Evolutionary conservation across 768 basidiomycete species (phyloP), one percentile per base, ranked within the genome.

Genomic region (Lactarius sanguifluus): DNA sequence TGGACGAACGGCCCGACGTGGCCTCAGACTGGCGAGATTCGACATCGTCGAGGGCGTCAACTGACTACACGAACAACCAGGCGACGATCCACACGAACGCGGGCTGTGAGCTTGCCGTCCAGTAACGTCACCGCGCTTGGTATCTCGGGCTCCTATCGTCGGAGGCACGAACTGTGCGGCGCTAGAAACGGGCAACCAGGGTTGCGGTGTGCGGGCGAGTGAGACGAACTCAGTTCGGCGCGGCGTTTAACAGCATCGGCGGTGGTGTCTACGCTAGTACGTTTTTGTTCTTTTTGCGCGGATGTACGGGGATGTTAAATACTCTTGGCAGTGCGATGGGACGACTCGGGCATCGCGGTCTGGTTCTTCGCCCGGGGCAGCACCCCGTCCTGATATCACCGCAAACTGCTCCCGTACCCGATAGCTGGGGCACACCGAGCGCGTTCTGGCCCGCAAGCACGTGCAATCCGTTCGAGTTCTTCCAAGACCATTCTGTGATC

Each of bases 261-360:
- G 95, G 95, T 55, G 95, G 95, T 71, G 90, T 94, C 59, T 96
- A 94, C 78, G 91, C 91, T 60, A 92, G 92, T 94, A 73, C 76
- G 91, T 85, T 28, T 62, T 38, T 15, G 5, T 15, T 15, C 12
- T 54, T 10, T 34, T 36, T 18, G 13, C 16, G 32, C 16, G 32
- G 45, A 56, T 56, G 23, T 61, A 13, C 16, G 5, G 36, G 8
- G 1, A 16, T 61, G 10, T 61, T 70, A 45, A 74, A 60, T 40
- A 62, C 67, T 55, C 55, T 61, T 0, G 69, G 63, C 72, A 89
- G 85, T 90, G 88, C 81, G 83, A 74, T 95, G 92, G 92, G 86
- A 88, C 74, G 75, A 81, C 58, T 77, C 79, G 59, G 95, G 94
- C 34, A 86, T 98, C 71, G 80, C 86, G 13, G 78, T 95, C 30